Percentiles rank a stretch among this genome's conserved stretches.
Evolutionary conservation across 2,329 filamentous ascomycete species (phyloP).

Genomic region (Pyricularia grisea): DNA sequence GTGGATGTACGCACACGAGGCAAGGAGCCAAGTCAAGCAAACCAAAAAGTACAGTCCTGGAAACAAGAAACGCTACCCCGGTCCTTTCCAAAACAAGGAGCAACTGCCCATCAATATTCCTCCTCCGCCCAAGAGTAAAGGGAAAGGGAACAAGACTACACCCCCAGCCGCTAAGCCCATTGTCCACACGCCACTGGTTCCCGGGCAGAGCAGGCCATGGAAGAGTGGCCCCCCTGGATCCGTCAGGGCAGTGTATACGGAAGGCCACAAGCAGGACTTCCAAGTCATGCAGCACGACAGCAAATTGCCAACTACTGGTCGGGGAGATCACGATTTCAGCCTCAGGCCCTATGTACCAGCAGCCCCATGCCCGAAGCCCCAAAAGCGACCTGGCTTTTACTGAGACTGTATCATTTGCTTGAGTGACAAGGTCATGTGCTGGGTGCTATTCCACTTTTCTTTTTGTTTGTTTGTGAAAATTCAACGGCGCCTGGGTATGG

Average conservation of each 20-base stretch:
- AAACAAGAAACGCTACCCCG: background rate
- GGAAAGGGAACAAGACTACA: too few relatives aligned
- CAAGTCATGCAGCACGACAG: background rate
- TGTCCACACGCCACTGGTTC: background rate
- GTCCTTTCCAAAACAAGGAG: background rate
- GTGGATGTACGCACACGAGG: background rate
- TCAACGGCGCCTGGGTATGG: too few relatives aligned
- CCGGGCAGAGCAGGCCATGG: background rate
- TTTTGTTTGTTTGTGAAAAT: background rate
- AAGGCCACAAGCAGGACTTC: background rate
- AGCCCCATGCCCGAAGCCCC: background rate
- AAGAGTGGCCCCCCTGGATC: background rate
- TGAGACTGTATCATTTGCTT: background rate
- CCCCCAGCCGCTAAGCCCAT: background rate
- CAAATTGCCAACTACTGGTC: background rate
- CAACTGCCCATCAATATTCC: background rate
- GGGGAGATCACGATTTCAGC: background rate
- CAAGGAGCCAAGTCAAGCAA: background rate
- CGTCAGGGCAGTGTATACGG: background rate
- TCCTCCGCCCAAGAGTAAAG: too few relatives aligned
- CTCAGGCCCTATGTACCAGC: background rate
- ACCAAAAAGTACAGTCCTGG: background rate
- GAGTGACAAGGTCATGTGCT: background rate
- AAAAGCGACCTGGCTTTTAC: background rate
- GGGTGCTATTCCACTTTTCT: background rate